A percentile compares a stretch with the other conserved stretches of the same genome.
phyloP scores from a whole-genome alignment of 805 yeast species.

The Kluyveromyces siamensis region DNA sequence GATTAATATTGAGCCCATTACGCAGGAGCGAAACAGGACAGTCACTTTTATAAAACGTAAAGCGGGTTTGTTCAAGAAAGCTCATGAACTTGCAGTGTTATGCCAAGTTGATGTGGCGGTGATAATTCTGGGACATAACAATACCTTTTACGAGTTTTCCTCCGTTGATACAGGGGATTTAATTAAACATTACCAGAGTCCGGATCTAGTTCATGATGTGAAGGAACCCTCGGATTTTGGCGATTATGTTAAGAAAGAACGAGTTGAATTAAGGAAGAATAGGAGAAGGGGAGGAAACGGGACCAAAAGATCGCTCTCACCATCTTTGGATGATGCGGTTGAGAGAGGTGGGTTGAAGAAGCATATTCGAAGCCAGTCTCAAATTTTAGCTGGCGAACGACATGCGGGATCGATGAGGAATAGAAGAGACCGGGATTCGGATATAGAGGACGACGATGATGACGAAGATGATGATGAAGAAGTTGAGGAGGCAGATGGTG shows the following conservation, averaged over 20 bases:
- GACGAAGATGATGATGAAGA: constrained; percentile 3
- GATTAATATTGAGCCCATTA: constrained; percentile 83
- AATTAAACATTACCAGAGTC: constrained; percentile 31
- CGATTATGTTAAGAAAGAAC: constrained; percentile 35
- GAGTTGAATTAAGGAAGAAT: constrained; percentile 9
- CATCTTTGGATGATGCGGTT: not conserved
- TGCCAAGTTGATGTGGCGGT: constrained; percentile 93
- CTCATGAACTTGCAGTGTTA: constrained; percentile 60
- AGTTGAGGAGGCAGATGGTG: not conserved
- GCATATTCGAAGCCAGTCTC: not conserved
- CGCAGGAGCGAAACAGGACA: constrained; percentile 69
- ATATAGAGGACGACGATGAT: constrained; percentile 8
- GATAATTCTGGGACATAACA: constrained; percentile 73
- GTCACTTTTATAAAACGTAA: constrained; percentile 84
- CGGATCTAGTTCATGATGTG: constrained; percentile 39
- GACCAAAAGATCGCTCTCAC: not conserved
- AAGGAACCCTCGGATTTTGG: constrained; percentile 65
- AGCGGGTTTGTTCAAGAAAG: constrained; percentile 78
- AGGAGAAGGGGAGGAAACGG: constrained; percentile 7
- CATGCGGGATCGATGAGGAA: not conserved
- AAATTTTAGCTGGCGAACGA: not conserved
- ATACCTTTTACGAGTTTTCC: constrained; percentile 77
- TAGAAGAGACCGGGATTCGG: constrained; percentile 2
- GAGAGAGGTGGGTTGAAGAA: constrained; percentile 4
- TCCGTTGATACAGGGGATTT: constrained; percentile 55